phyloP scores from a whole-genome alignment of 164 flowering plant species.

The Paratinospora sagittata region DNA sequence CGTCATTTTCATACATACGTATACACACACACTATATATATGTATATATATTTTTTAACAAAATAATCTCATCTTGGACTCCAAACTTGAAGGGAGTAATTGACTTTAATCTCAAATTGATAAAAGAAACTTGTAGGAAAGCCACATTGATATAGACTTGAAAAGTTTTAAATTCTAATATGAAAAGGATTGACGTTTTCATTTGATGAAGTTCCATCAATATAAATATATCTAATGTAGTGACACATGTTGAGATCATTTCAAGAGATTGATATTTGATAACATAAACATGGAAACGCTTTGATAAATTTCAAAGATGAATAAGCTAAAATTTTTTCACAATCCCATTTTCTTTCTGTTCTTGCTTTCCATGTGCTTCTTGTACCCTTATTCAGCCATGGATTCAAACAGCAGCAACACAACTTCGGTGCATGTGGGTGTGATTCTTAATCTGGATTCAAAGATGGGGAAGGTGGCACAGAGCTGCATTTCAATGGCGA shows the following conservation, averaged over 20 bases:
- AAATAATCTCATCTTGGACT: neutral
- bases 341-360: neutral
- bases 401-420: neutral
- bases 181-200: no score
- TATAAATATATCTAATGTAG: no score
- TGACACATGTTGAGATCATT: no score
- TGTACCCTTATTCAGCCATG: neutral
- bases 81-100: neutral
- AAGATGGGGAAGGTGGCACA: conserved; percentile 5
- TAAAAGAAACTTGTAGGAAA: neutral
- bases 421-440: conserved; percentile 8
- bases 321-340: neutral
- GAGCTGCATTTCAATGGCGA: conserved; percentile 17
- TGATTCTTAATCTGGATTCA: conserved; percentile 16
- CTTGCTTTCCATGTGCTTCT: neutral
- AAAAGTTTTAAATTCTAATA: neutral
- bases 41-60: no score
- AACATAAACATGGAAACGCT: no score
- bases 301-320: no score
- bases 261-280: no score
- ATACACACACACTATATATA: no score
- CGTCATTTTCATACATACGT: neutral
- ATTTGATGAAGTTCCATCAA: no score
- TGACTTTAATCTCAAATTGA: neutral
- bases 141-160: neutral